phyloP scores from a whole-genome alignment of 371 early-diverging fungal genomes.

The Mortierella sp. region DNA sequence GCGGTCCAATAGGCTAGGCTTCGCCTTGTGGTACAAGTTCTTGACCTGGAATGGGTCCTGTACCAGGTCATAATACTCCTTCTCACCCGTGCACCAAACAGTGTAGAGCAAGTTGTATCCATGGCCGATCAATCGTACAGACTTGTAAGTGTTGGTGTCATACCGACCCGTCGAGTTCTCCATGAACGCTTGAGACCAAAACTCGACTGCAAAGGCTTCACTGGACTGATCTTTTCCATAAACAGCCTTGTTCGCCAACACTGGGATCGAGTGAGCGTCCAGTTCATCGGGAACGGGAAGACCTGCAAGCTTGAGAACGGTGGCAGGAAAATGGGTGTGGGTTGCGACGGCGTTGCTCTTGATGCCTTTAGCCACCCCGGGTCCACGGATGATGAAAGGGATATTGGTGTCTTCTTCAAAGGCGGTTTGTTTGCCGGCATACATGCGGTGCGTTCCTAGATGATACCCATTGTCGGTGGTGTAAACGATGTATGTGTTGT shows the following conservation, averaged over 20 bases:
- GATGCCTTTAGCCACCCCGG: conserved; percentile 63
- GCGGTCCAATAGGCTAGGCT: conserved; percentile 57
- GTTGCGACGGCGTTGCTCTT: conserved; percentile 60
- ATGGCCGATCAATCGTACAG: conserved; percentile 64
- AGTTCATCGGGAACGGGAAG: conserved; percentile 58
- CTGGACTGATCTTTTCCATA: conserved; percentile 56
- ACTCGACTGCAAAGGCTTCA: conserved; percentile 72
- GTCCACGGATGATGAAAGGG: conserved; percentile 73
- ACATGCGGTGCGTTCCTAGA: conserved; percentile 70
- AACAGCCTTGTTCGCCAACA: conserved; percentile 50
- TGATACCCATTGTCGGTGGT: conserved; percentile 78
- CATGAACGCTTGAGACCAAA: conserved; percentile 57
- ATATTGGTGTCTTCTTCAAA: conserved; percentile 73
- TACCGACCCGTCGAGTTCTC: conserved; percentile 44
- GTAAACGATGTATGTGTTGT: conserved; percentile 74
- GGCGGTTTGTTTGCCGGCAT: conserved; percentile 68
- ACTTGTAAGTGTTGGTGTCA: conserved; percentile 65
- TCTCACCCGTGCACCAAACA: conserved; percentile 73
- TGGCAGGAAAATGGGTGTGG: conserved; percentile 71
- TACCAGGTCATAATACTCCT: conserved; percentile 67
- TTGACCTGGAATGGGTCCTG: conserved; percentile 68
- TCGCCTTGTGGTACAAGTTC: conserved; percentile 57
- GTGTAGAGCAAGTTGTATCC: conserved; percentile 65
- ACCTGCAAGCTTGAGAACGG: conserved; percentile 66
- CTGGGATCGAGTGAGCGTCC: conserved; percentile 67